Percentiles rank a stretch among this genome's conserved stretches.
These are phyloP conservation scores for Sclerotinia borealis DNA, from an alignment of 2,329 filamentous ascomycete species.

Conservation along the genomic window DNA sequence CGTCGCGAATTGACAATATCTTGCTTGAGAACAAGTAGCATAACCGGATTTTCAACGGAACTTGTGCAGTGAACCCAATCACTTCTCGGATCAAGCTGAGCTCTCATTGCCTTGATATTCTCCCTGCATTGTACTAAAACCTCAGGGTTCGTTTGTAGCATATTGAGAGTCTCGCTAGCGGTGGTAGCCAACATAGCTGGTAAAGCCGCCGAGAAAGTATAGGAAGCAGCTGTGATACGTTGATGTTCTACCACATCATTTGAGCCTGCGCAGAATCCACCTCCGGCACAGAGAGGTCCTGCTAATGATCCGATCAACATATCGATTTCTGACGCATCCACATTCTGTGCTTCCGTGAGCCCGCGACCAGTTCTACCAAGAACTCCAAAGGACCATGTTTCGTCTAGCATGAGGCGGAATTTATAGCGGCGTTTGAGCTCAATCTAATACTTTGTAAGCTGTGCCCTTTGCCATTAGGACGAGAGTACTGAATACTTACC, in stretches of 20 bases:
- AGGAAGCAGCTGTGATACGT: conserved; percentile 84
- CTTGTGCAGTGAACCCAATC: conserved; percentile 88
- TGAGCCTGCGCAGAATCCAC: conserved; percentile 90
- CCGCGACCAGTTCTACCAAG: conserved; percentile 87
- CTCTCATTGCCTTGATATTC: conserved; percentile 77
- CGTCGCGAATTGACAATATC: conserved; percentile 70
- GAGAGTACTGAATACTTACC: conserved; percentile 41
- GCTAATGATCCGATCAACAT: conserved; percentile 95
- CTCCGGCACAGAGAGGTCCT: conserved; percentile 83
- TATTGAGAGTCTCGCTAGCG: conserved; percentile 79
- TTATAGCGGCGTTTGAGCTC: conserved; percentile 96
- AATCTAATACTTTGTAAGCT: conserved; percentile 45
- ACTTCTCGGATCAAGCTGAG: conserved; percentile 83
- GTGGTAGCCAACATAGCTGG: conserved; percentile 94
- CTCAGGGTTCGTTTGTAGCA: conserved; percentile 83
- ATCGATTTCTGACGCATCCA: conserved; percentile 87
- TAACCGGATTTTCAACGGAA: conserved; percentile 74
- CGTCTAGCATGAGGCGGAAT: conserved; percentile 94
- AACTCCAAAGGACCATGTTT: conserved; percentile 96
- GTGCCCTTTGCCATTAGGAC: neutral
- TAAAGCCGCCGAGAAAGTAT: conserved; percentile 92
- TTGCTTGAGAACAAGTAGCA: conserved; percentile 76
- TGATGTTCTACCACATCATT: conserved; percentile 94
- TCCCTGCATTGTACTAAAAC: conserved; percentile 74
- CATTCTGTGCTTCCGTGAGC: conserved; percentile 92